These are phyloP conservation scores for Agrocybe praecox DNA, from an alignment of 768 basidiomycete species.

Conservation along the genomic window DNA sequence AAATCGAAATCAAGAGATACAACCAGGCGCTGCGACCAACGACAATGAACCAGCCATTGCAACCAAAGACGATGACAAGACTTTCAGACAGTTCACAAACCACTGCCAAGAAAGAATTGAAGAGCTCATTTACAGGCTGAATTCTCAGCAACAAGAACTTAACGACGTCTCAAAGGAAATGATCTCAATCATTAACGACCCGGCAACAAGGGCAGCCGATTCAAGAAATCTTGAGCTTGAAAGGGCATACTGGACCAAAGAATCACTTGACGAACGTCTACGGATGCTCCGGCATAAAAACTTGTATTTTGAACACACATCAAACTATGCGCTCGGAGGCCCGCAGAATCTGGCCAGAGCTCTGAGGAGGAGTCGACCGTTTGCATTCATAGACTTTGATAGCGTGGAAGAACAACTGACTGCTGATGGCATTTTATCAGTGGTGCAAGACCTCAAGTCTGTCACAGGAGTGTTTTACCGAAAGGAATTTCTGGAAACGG, in stretches of 20 bases:
- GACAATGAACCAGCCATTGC: background rate
- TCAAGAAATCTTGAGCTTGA: background rate
- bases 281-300: constrained; percentile 2
- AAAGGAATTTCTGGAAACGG: background rate
- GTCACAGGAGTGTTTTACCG: background rate
- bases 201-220: background rate
- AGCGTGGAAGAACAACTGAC: background rate
- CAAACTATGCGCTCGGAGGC: background rate
- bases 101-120: constrained; percentile 1
- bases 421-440: background rate
- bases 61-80: background rate
- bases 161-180: background rate
- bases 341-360: constrained; percentile 4
- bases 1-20: too few relatives aligned
- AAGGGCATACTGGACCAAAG: constrained; percentile 2
- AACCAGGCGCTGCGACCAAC: background rate
- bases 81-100: constrained; percentile 1
- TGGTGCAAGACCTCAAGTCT: constrained; percentile 4
- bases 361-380: constrained; percentile 5
- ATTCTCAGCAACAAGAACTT: constrained; percentile 3
- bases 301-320: background rate
- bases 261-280: constrained; percentile 1
- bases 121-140: constrained; percentile 1
- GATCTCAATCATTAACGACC: background rate
- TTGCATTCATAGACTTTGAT: constrained; percentile 3